Conservation (phyloP, 2,329 filamentous ascomycete genomes). For the Leptographium lundbergii region DNA sequence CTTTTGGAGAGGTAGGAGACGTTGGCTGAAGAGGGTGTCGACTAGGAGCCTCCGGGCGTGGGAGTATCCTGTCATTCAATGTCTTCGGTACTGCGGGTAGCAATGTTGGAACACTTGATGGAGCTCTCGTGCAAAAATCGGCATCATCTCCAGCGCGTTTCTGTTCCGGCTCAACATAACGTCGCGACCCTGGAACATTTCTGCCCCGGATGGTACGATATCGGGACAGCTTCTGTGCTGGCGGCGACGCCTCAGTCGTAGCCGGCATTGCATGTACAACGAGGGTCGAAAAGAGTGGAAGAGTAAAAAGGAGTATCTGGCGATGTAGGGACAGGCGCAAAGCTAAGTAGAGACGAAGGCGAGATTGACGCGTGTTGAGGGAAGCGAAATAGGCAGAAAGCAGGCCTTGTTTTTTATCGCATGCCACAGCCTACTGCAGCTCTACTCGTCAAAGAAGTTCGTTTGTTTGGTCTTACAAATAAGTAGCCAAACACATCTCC, state of each 20-base stretch:
- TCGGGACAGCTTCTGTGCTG: conserved; percentile 18
- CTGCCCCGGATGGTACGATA: conserved; percentile 21
- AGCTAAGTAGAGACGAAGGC: background rate
- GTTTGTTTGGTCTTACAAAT: background rate
- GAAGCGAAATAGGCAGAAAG: background rate
- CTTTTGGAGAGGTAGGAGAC: too few species aligned
- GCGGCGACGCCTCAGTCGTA: conserved; percentile 6
- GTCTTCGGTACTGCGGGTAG: background rate
- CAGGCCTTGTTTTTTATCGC: background rate
- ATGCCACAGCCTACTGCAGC: background rate
- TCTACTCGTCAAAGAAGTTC: background rate
- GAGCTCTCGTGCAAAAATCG: background rate
- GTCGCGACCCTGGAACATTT: conserved; percentile 17
- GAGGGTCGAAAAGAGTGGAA: background rate
- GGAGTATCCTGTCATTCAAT: background rate
- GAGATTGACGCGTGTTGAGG: background rate
- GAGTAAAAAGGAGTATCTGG: background rate
- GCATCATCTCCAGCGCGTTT: background rate
- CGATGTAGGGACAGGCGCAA: background rate
- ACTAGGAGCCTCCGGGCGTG: too few species aligned
- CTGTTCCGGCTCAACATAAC: conserved; percentile 7
- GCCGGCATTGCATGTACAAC: conserved; percentile 9
- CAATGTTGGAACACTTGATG: conserved; percentile 6
- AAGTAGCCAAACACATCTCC: background rate
- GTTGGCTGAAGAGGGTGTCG: too few species aligned